phyloP scores from a whole-genome alignment of 805 yeast species.

The Pichia scutulata region DNA sequence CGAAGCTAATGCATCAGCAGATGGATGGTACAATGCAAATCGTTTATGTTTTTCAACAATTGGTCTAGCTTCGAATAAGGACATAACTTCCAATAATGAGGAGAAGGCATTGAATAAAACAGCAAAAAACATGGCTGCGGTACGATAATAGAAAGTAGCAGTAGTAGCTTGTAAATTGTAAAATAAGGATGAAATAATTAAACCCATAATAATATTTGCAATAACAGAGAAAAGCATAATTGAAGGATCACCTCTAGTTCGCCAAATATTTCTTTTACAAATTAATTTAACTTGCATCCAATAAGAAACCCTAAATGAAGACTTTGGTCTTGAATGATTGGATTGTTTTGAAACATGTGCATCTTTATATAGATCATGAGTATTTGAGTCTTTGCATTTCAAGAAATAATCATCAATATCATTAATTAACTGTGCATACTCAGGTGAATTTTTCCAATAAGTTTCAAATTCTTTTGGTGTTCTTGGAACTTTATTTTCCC shows the following conservation, averaged over 20 bases:
- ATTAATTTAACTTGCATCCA: constrained; percentile 43
- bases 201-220: constrained; percentile 45
- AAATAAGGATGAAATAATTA: constrained; percentile 50
- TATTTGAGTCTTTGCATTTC: constrained; percentile 3
- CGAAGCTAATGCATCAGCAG: constrained; percentile 55
- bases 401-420: constrained; percentile 29
- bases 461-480: constrained; percentile 35
- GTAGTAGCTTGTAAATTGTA: constrained; percentile 40
- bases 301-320: constrained; percentile 50
- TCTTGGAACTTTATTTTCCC: constrained; percentile 32
- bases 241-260: constrained; percentile 44
- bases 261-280: constrained; percentile 38
- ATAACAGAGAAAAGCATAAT: constrained; percentile 34
- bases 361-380: constrained; percentile 8
- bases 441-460: constrained; percentile 32
- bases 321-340: constrained; percentile 35
- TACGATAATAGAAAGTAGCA: constrained; percentile 44
- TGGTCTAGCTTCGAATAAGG: constrained; percentile 47
- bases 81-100: constrained; percentile 49
- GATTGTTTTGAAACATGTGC: constrained; percentile 40
- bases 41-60: constrained; percentile 53
- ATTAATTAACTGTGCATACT: constrained; percentile 25
- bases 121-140: constrained; percentile 63
- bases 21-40: constrained; percentile 50
- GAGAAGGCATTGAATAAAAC: constrained; percentile 55